These are phyloP conservation scores for Camellia granthamiana DNA, from an alignment of 148 eudicot species.

Conservation along the genomic window DNA sequence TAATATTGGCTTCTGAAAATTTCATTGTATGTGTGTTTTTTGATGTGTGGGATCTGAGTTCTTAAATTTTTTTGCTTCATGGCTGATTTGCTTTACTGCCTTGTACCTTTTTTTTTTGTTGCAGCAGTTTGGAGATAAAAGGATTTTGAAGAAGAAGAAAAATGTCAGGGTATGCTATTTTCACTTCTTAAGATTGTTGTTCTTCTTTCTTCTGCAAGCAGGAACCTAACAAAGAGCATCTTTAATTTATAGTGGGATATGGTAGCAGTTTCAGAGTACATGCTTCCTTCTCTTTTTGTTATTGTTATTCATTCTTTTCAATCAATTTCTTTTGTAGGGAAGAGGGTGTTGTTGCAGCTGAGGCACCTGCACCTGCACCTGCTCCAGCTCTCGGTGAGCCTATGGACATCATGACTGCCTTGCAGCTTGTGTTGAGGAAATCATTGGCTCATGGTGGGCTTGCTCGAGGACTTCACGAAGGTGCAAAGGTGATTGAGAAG, in stretches of 20 bases:
- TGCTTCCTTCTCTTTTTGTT: background rate
- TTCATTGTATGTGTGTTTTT: background rate
- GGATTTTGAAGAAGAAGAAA: conserved; percentile 15
- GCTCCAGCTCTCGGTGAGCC: conserved; percentile 54
- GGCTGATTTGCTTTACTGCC: background rate
- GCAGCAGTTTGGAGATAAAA: conserved; percentile 11
- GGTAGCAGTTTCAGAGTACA: background rate
- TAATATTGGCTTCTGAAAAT: no score
- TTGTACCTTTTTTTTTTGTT: background rate
- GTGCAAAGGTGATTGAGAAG: conserved; percentile 54
- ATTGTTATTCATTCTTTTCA: background rate
- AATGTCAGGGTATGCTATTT: conserved; percentile 26
- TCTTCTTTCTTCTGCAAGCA: background rate
- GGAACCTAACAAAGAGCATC: background rate
- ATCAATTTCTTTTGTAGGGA: conserved; percentile 30
- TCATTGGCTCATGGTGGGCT: conserved; percentile 55
- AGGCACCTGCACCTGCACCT: conserved; percentile 30
- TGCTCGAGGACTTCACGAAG: conserved; percentile 47
- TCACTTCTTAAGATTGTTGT: background rate
- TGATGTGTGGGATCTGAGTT: background rate
- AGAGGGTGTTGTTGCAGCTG: conserved; percentile 38
- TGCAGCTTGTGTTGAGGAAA: conserved; percentile 50
- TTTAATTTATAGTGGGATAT: background rate
- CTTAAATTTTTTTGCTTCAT: background rate
- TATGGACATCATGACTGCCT: conserved; percentile 50